These are phyloP conservation scores for Calonectria hawksworthii DNA, from an alignment of 2,329 filamentous ascomycete species.

Conservation along the genomic window DNA sequence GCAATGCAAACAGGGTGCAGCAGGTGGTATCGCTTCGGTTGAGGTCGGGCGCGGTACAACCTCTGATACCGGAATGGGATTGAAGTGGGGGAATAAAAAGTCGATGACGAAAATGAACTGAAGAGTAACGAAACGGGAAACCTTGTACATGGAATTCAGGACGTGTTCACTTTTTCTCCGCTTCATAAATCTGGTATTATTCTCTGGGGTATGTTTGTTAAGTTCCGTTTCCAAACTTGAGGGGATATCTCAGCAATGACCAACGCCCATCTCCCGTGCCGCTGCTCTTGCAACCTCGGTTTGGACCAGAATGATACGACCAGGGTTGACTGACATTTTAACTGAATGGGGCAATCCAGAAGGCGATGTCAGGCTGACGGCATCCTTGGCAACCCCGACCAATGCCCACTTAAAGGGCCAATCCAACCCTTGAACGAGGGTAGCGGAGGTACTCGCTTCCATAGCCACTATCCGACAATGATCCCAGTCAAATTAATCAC, in stretches of 20 bases:
- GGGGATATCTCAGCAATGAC: background rate
- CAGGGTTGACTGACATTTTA: background rate
- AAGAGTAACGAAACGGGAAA: background rate
- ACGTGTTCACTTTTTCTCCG: background rate
- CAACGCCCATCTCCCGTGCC: background rate
- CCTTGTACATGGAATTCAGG: too few species aligned
- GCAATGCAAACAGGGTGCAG: constrained; percentile 1
- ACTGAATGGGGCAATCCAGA: background rate
- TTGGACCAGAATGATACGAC: background rate
- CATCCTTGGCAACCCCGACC: background rate
- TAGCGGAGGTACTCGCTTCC: background rate
- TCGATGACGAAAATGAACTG: background rate
- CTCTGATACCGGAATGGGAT: background rate
- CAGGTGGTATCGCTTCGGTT: constrained; percentile 2
- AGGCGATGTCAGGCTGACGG: constrained; percentile 5
- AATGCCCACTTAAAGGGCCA: background rate
- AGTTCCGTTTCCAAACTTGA: background rate
- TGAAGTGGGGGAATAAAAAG: background rate
- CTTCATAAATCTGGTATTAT: background rate
- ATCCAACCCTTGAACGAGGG: background rate
- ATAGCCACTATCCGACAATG: background rate
- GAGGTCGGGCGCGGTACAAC: background rate
- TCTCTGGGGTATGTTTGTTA: background rate
- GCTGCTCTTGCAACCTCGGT: background rate
- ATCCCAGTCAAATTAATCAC: background rate